Percentiles rank a stretch among this genome's conserved stretches.
phyloP scores from a whole-genome alignment of 2,329 filamentous ascomycete genomes.

The Colletotrichum sojae region DNA sequence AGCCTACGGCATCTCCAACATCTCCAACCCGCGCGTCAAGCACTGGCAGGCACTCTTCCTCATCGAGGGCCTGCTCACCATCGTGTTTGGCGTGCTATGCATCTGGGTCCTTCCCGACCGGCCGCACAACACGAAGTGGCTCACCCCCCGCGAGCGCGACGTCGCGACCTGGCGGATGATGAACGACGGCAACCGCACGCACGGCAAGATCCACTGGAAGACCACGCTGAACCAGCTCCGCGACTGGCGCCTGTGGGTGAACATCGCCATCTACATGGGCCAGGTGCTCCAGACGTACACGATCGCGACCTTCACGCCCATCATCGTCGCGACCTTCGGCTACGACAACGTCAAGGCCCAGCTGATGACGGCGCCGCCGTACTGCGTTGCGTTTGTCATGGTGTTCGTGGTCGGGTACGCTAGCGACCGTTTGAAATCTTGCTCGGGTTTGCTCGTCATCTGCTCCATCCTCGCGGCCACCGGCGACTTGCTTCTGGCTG shows the following conservation, averaged over 20 bases:
- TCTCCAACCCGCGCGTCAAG: conserved; percentile 47
- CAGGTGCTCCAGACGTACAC: conserved; percentile 38
- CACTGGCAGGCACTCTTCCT: conserved; percentile 50
- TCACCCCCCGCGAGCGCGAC: conserved; percentile 42
- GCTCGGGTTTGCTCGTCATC: conserved; percentile 37
- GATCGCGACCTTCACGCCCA: conserved; percentile 43
- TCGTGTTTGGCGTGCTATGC: conserved; percentile 47
- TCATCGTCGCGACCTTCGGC: conserved; percentile 44
- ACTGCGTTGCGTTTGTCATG: conserved; percentile 40
- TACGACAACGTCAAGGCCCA: conserved; percentile 42
- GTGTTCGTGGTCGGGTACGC: conserved; percentile 37
- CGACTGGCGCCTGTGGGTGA: conserved; percentile 61
- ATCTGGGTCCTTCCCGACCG: conserved; percentile 43
- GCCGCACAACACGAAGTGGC: conserved; percentile 41
- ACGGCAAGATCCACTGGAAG: conserved; percentile 27
- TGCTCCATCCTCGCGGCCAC: conserved; percentile 37
- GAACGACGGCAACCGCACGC: conserved; percentile 40
- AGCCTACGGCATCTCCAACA: conserved; percentile 55
- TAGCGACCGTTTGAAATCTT: conserved; percentile 40
- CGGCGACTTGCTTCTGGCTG: conserved; percentile 25
- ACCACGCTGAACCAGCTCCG: conserved; percentile 43
- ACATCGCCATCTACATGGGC: conserved; percentile 60
- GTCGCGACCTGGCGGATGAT: conserved; percentile 43
- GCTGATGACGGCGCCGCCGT: conserved; percentile 42
- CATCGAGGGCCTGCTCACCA: conserved; percentile 53